Evolutionary conservation across 305 asterid genomes (phyloP).

Genomic region (Fraxinus greggii): DNA sequence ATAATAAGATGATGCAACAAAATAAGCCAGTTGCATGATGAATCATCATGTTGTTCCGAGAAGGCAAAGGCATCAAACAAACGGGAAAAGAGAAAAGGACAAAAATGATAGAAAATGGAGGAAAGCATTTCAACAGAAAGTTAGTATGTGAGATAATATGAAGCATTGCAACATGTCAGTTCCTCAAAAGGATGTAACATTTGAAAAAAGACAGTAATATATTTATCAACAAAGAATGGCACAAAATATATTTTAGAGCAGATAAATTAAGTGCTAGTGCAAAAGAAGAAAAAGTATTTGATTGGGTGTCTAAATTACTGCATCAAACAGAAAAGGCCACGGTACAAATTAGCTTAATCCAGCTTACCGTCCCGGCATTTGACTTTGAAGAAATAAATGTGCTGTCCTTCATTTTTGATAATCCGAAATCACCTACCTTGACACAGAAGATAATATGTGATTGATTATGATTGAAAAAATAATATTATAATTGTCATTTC

Average conservation of each 20-base stretch:
- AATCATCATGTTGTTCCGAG: slow-evolving; percentile 23
- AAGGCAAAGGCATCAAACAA: slow-evolving; percentile 26
- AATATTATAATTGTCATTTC: slow-evolving; percentile 22
- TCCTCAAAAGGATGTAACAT: slow-evolving; percentile 3
- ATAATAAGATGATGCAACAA: slow-evolving; percentile 45
- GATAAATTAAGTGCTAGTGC: background rate
- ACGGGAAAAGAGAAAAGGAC: slow-evolving; percentile 14
- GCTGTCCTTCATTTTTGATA: slow-evolving; percentile 91
- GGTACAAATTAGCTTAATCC: slow-evolving; percentile 13
- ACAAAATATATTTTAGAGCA: background rate
- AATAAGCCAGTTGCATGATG: slow-evolving; percentile 36
- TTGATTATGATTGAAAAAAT: slow-evolving; percentile 16
- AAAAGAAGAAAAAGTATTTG: background rate
- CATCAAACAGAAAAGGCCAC: slow-evolving; percentile 8
- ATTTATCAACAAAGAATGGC: background rate
- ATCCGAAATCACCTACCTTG: slow-evolving; percentile 93
- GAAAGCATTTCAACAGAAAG: slow-evolving; percentile 14
- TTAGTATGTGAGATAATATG: background rate
- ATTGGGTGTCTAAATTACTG: background rate
- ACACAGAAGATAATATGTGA: slow-evolving; percentile 25
- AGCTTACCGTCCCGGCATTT: slow-evolving; percentile 95
- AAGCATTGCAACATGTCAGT: slow-evolving; percentile 1
- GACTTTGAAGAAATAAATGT: slow-evolving; percentile 96
- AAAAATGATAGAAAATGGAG: slow-evolving; percentile 12
- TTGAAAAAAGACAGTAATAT: slow-evolving; percentile 3